These are phyloP conservation scores for Blastobotrys elegans DNA, from an alignment of 1,139 yeast genomes.

Conservation along the genomic window DNA sequence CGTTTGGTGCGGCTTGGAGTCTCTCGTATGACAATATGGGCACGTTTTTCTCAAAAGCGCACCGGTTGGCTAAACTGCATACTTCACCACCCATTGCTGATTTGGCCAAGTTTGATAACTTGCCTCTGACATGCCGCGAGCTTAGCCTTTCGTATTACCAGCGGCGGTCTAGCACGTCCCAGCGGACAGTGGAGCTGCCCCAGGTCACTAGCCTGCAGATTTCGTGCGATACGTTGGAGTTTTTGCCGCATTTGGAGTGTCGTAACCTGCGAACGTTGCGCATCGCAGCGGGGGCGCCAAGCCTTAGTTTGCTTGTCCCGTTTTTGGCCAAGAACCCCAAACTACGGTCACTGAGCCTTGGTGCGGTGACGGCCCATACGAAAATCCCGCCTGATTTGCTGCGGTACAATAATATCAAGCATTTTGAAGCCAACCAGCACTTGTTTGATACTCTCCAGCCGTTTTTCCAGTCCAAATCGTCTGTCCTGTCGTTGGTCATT, in stretches of 20 bases:
- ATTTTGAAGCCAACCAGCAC: conserved; percentile 9
- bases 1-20: conserved; percentile 11
- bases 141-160: conserved; percentile 2
- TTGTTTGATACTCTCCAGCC: conserved; percentile 9
- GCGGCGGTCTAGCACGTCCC: neutral
- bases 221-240: conserved; percentile 6
- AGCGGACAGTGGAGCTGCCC: conserved; percentile 4
- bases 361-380: conserved; percentile 1
- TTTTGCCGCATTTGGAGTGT: conserved; percentile 2
- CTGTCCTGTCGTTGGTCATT: neutral
- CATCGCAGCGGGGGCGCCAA: neutral
- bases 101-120: neutral
- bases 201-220: conserved; percentile 2
- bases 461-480: neutral
- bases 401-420: conserved; percentile 1
- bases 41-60: conserved; percentile 2
- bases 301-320: neutral
- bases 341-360: neutral
- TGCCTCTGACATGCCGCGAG: conserved; percentile 1
- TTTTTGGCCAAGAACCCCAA: conserved; percentile 5
- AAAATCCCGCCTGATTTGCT: conserved; percentile 7
- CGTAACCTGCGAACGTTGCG: neutral
- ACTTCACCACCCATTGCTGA: conserved; percentile 9
- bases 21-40: conserved; percentile 9
- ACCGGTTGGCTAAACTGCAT: neutral